Conservation (phyloP, 2,329 filamentous ascomycete genomes). For the Rutstroemia sp. region DNA sequence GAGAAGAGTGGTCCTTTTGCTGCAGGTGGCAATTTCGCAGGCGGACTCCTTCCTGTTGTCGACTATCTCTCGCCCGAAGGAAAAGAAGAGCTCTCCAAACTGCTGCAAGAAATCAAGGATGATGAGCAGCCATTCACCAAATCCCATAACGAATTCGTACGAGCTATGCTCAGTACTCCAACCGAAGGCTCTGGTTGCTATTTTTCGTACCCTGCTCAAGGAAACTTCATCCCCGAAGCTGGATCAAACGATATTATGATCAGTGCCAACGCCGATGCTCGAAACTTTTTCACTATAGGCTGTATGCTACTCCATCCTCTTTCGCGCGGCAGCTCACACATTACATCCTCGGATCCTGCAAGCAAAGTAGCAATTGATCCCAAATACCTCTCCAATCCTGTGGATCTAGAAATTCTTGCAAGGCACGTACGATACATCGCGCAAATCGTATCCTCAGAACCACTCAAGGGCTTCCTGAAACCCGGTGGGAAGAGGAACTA, state of each 20-base stretch:
- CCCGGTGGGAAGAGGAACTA: neutral
- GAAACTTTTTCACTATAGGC: constrained; percentile 49
- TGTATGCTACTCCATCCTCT: constrained; percentile 32
- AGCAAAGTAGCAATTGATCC: constrained; percentile 31
- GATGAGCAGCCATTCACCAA: neutral
- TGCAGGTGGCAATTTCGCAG: neutral
- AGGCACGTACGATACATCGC: constrained; percentile 31
- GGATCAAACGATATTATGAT: neutral
- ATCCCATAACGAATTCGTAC: neutral
- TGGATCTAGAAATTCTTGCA: constrained; percentile 35
- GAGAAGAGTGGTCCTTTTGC: neutral
- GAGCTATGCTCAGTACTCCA: neutral
- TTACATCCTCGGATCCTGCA: constrained; percentile 30
- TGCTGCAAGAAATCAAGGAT: neutral
- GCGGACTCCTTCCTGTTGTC: neutral
- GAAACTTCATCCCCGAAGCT: neutral
- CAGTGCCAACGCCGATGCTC: constrained; percentile 21
- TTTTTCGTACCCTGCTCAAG: neutral
- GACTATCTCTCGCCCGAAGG: neutral
- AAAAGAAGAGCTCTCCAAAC: neutral
- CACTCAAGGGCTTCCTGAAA: constrained; percentile 29
- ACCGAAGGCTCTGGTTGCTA: neutral
- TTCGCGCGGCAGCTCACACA: constrained; percentile 36
- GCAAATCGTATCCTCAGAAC: constrained; percentile 27
- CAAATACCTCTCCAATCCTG: constrained; percentile 35